phyloP scores from a whole-genome alignment of 2,329 filamentous ascomycete species.

The Camptophora hylomeconis region DNA sequence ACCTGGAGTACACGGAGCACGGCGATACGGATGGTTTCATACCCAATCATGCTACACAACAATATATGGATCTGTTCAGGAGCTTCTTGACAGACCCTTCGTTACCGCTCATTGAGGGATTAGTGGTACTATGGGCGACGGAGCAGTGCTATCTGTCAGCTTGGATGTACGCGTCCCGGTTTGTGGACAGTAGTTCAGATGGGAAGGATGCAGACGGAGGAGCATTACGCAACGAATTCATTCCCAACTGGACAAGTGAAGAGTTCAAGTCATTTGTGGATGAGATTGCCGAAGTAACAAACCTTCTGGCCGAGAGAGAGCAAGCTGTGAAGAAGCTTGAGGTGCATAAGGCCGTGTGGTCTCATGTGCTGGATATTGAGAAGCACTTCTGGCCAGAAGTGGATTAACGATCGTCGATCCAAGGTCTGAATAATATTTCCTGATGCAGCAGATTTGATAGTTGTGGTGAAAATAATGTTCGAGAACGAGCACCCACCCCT shows the following conservation, averaged over 20 bases:
- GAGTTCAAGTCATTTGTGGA: constrained; percentile 50
- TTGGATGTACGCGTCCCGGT: constrained; percentile 34
- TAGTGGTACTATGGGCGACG: constrained; percentile 65
- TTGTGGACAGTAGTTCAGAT: neutral
- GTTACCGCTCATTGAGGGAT: constrained; percentile 48
- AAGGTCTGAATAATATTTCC: too few relatives aligned
- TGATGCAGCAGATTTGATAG: too few relatives aligned
- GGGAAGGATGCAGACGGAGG: constrained; percentile 48
- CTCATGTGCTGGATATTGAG: constrained; percentile 41
- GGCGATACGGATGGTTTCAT: constrained; percentile 14
- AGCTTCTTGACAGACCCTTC: constrained; percentile 37
- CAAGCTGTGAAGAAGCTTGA: constrained; percentile 23
- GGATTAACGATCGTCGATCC: constrained; percentile 3
- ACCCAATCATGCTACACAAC: constrained; percentile 36
- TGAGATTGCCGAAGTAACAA: constrained; percentile 40
- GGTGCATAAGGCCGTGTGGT: constrained; percentile 36
- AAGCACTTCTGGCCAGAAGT: constrained; percentile 44
- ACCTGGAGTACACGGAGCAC: constrained; percentile 16
- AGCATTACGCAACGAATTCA: constrained; percentile 50
- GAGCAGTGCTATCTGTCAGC: constrained; percentile 52
- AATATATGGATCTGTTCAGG: constrained; percentile 47
- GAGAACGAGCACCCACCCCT: too few relatives aligned
- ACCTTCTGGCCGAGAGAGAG: constrained; percentile 37
- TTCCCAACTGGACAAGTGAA: constrained; percentile 53
- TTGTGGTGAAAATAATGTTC: too few relatives aligned